Conservation (phyloP, 331 rosid genomes). For the Pyracantha coccinea region DNA sequence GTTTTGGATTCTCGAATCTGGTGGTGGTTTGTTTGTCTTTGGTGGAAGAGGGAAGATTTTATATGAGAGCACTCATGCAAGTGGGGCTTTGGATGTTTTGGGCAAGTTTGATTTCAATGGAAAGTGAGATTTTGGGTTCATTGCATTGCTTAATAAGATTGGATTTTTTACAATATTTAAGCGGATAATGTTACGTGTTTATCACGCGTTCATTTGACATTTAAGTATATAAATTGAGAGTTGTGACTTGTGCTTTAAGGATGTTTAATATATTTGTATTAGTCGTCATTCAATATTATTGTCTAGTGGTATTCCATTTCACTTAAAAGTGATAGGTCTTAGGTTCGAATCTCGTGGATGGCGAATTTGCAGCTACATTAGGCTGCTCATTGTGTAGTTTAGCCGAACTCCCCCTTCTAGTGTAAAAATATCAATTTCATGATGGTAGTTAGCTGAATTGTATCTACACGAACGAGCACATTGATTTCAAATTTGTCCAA, state of each 20-base stretch:
- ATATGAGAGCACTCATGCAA: background rate
- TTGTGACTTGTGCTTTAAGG: too few relatives aligned
- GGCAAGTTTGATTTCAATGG: background rate
- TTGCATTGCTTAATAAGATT: background rate
- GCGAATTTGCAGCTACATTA: too few relatives aligned
- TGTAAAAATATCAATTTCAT: too few relatives aligned
- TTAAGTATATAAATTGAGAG: background rate
- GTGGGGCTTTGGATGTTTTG: background rate
- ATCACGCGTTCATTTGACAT: background rate
- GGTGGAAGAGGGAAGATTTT: background rate
- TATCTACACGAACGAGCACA: background rate
- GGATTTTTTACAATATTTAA: background rate
- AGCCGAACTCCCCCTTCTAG: fast-evolving
- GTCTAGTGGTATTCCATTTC: fast-evolving
- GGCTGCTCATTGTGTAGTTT: too few relatives aligned
- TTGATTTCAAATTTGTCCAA: too few relatives aligned
- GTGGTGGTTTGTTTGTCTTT: background rate
- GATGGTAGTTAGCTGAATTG: background rate
- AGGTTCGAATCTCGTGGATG: too few relatives aligned
- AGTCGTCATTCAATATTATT: fast-evolving
- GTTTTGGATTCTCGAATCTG: background rate
- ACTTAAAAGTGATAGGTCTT: fast-evolving
- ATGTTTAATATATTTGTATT: too few relatives aligned
- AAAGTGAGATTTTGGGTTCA: background rate
- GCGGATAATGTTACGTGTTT: background rate